phyloP scores from a whole-genome alignment of 1,139 yeast genomes.

The Ogataea hybrid region DNA sequence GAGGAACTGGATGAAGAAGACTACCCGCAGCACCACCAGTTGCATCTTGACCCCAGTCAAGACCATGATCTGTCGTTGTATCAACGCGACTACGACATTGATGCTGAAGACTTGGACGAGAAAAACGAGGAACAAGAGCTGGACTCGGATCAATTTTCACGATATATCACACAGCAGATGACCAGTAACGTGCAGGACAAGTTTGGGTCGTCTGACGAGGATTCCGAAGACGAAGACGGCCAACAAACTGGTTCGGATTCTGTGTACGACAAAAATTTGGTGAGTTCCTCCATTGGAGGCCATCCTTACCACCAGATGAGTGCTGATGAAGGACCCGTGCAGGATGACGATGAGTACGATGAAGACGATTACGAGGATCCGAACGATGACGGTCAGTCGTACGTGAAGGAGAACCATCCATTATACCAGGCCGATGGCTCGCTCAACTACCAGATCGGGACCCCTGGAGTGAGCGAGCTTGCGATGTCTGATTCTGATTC shows the following conservation, averaged over 20 bases:
- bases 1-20: constrained; percentile 42
- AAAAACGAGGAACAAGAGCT: constrained; percentile 28
- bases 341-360: constrained; percentile 39
- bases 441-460: constrained; percentile 22
- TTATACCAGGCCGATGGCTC: constrained; percentile 43
- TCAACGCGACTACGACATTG: constrained; percentile 41
- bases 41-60: constrained; percentile 41
- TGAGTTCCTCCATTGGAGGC: constrained; percentile 28
- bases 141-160: constrained; percentile 58
- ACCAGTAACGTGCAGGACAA: constrained; percentile 59
- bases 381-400: constrained; percentile 76
- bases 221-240: constrained; percentile 48
- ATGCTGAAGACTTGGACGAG: constrained; percentile 31
- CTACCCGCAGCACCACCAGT: constrained; percentile 17
- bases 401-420: constrained; percentile 59
- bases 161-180: constrained; percentile 82
- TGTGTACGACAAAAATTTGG: constrained; percentile 13
- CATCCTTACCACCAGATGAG: constrained; percentile 33
- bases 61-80: constrained; percentile 35
- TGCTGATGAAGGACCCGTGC: constrained; percentile 34
- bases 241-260: constrained; percentile 16
- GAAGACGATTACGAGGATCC: constrained; percentile 75
- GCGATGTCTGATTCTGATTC: constrained; percentile 22
- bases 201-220: constrained; percentile 49
- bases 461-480: constrained; percentile 20